Conservation (phyloP, 768 basidiomycete species). For the Harrya chromipes region DNA sequence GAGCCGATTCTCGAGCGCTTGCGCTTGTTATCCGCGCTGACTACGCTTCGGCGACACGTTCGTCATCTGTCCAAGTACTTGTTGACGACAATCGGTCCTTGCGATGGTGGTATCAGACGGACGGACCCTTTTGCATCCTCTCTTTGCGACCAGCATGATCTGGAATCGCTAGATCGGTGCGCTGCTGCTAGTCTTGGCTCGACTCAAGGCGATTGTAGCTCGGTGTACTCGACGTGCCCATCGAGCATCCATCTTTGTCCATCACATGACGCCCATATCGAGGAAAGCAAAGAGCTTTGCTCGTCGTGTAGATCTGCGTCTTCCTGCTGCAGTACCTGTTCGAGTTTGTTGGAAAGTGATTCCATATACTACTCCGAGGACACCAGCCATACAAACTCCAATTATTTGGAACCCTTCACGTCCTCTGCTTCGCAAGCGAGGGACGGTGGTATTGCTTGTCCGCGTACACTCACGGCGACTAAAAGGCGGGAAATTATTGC, state of each 20-base stretch:
- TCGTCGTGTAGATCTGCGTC: conserved; percentile 10
- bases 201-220: conserved; percentile 5
- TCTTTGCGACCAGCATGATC: background rate
- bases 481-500: conserved; percentile 16
- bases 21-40: conserved; percentile 19
- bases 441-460: background rate
- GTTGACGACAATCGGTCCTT: background rate
- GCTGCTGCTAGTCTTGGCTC: conserved; percentile 8
- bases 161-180: background rate
- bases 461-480: conserved; percentile 6
- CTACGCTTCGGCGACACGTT: conserved; percentile 20
- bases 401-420: conserved; percentile 8
- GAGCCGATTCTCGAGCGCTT: conserved; percentile 13
- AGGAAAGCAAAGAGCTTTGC: background rate
- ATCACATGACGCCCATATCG: background rate
- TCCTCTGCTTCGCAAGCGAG: conserved; percentile 2
- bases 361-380: conserved; percentile 8
- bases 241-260: conserved; percentile 5
- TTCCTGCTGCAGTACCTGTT: conserved; percentile 26
- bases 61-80: conserved; percentile 13
- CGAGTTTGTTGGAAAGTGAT: conserved; percentile 7
- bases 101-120: background rate
- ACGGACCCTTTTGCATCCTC: background rate
- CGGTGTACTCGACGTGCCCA: conserved; percentile 26
- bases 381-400: conserved; percentile 1